phyloP scores from a whole-genome alignment of 176 grass and related monocot genomes.

The Panicum miliaceum region DNA sequence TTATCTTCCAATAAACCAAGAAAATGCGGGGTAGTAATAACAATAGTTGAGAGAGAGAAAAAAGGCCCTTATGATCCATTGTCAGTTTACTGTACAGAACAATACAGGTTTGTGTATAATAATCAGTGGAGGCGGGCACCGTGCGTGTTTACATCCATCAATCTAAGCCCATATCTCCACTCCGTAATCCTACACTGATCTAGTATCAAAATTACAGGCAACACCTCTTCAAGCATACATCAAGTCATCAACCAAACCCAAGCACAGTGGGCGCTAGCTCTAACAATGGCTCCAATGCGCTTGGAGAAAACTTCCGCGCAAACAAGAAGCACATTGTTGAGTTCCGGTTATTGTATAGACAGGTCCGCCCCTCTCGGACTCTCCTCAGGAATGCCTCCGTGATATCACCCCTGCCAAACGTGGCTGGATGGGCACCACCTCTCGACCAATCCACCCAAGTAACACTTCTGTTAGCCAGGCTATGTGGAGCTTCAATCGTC shows the following conservation, averaged over 20 bases:
- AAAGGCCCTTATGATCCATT: conserved; percentile 5
- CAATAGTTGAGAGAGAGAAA: conserved; percentile 1
- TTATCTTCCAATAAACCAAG: conserved; percentile 11
- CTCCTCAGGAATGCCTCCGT: conserved; percentile 73
- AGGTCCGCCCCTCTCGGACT: conserved; percentile 57
- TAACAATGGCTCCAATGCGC: conserved; percentile 76
- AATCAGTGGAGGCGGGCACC: not conserved
- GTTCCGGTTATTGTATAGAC: conserved; percentile 75
- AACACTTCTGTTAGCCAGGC: conserved; percentile 83
- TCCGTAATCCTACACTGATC: conserved; percentile 49
- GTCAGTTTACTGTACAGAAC: conserved; percentile 55
- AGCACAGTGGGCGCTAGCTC: conserved; percentile 61
- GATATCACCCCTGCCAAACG: conserved; percentile 77
- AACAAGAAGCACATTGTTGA: conserved; percentile 72
- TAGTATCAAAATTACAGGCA: conserved; percentile 47
- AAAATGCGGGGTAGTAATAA: conserved; percentile 16
- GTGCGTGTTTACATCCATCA: conserved; percentile 23
- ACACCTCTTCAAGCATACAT: conserved; percentile 32
- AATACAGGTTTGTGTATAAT: conserved; percentile 48
- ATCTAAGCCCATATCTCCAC: conserved; percentile 25
- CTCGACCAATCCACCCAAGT: conserved; percentile 97
- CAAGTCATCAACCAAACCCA: conserved; percentile 59
- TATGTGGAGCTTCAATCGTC: conserved; percentile 71
- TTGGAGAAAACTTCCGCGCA: conserved; percentile 90
- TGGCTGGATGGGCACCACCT: conserved; percentile 95